Base-by-base conservation (phyloP, 2,329 filamentous ascomycete genomes). In the Leptographium procerum region DNA sequence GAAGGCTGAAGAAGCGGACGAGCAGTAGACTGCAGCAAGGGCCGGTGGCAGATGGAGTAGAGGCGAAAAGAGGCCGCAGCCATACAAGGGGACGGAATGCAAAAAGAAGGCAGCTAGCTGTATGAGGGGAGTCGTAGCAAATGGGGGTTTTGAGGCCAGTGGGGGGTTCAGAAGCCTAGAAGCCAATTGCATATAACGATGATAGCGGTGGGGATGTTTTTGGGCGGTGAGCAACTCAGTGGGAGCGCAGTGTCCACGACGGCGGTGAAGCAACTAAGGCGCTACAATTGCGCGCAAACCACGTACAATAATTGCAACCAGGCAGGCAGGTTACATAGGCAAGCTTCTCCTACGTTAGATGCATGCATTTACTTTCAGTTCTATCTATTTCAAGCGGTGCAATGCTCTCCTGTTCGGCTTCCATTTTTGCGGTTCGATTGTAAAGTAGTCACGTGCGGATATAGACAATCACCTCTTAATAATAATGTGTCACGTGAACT, bases 401-500 rank as follows among this genome's bases (percentile, higher is more conserved):
- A n/a, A n/a, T n/a, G n/a, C n/a, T n/a, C n/a, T n/a, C n/a, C n/a
- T n/a, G n/a, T n/a, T n/a, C n/a, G n/a, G n/a, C n/a, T n/a, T n/a
- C n/a, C n/a, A n/a, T n/a, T n/a, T n/a, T n/a, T n/a, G n/a, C n/a
- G n/a, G 40, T 43, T n/a, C 31, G 3, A 34, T 22, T 26, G 9
- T 8, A 13, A n/a, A n/a, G n/a, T n/a, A n/a, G n/a, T n/a, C n/a
- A n/a, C n/a, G n/a, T n/a, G n/a, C n/a, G n/a, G n/a, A n/a, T n/a
- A n/a, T n/a, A n/a, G n/a, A n/a, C n/a, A n/a, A n/a, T n/a, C n/a
- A n/a, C n/a, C n/a, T n/a, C n/a, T n/a, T n/a, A n/a, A n/a, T n/a
- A n/a, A n/a, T n/a, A n/a, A n/a, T n/a, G n/a, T n/a, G 33, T 70
- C 78, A 81, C 77, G 75, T 81, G 78, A 71, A 61, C 61, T 67